Evolutionary conservation across 1,284 basidiomycete genomes (phyloP).

Genomic region (Vanrija sp.): DNA sequence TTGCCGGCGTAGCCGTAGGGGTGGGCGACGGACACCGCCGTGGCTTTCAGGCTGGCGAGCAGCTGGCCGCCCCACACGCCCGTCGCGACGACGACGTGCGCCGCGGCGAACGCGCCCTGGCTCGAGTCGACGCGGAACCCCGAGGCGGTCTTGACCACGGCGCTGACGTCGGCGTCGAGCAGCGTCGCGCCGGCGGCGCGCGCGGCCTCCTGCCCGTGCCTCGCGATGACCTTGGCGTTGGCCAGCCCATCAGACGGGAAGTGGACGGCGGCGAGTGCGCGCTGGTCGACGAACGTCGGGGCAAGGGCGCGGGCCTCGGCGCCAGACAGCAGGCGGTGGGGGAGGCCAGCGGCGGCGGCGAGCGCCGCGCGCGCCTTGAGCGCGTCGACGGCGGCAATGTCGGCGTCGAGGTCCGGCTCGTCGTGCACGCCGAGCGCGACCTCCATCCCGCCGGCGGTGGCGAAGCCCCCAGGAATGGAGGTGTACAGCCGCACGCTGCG

Average conservation of each 20-base stretch:
- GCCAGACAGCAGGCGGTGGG: conserved; percentile 6
- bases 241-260: conserved; percentile 25
- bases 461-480: conserved; percentile 14
- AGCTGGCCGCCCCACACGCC: conserved; percentile 34
- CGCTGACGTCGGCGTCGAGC: conserved; percentile 36
- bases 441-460: conserved; percentile 23
- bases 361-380: conserved; percentile 1
- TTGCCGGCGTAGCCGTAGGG: conserved; percentile 21
- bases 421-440: background rate
- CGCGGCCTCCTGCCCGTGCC: conserved; percentile 14
- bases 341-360: conserved; percentile 10
- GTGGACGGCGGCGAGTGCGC: conserved; percentile 1
- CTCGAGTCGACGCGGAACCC: too few relatives aligned
- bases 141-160: background rate
- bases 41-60: conserved; percentile 2
- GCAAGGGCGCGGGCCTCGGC: conserved; percentile 9
- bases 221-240: conserved; percentile 13
- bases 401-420: background rate
- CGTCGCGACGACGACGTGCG: conserved; percentile 21
- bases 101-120: background rate
- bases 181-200: conserved; percentile 10
- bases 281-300: conserved; percentile 12
- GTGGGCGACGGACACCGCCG: conserved; percentile 23
- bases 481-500: conserved; percentile 17
- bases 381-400: background rate